Evolutionary conservation across 441 rosid species (phyloP).

Genomic region (Gossypium schwendimanii): DNA sequence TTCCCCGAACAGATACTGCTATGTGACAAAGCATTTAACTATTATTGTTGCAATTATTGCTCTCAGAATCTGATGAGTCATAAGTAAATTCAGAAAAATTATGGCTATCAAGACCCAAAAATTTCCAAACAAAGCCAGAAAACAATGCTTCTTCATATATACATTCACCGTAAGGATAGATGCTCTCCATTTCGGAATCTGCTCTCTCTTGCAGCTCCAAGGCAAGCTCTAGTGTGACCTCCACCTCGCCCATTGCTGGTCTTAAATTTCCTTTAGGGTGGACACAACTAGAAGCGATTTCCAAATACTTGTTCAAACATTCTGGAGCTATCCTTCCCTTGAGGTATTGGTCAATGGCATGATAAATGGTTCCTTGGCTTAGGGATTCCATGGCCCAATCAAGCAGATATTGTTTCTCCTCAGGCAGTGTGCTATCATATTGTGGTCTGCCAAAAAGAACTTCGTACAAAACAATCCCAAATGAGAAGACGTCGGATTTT

Average conservation of each 20-base stretch:
- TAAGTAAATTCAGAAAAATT: not conserved
- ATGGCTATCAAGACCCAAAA: not conserved
- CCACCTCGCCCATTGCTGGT: conserved; percentile 3
- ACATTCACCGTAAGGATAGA: not conserved
- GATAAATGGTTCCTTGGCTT: not conserved
- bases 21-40: not conserved
- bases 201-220: conserved; percentile 4
- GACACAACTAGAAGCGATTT: not conserved
- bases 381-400: not conserved
- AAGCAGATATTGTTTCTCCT: not conserved
- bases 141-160: not conserved
- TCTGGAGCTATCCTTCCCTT: conserved; percentile 1
- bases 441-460: not conserved
- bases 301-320: not conserved
- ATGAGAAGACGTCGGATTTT: not conserved
- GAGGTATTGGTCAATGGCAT: not conserved
- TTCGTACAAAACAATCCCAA: not conserved
- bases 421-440: not conserved
- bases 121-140: not conserved
- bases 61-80: not conserved
- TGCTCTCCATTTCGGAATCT: not conserved
- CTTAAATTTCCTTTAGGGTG: not conserved
- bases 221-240: not conserved
- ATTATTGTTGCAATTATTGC: not conserved
- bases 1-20: not conserved